Evolutionary conservation across 768 basidiomycete genomes (phyloP).

Genomic region (Boletus rufocinnamomeus): DNA sequence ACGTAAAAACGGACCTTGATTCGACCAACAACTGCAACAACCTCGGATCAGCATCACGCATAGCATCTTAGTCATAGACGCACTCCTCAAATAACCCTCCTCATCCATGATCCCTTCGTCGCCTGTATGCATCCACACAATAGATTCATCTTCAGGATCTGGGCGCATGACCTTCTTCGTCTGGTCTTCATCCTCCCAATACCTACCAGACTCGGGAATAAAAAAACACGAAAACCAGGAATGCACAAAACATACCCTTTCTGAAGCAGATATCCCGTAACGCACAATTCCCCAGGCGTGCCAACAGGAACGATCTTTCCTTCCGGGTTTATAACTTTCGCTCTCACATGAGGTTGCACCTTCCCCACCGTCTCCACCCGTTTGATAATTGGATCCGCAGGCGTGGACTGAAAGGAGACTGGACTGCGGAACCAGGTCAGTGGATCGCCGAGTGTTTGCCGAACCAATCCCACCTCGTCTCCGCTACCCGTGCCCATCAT

Average conservation of each 20-base stretch:
- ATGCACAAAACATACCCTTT: conserved; percentile 54
- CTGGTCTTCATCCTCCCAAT: conserved; percentile 75
- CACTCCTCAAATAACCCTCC: conserved; percentile 76
- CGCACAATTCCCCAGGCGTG: conserved; percentile 71
- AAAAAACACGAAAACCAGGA: not conserved
- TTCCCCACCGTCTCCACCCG: conserved; percentile 83
- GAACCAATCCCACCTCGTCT: conserved; percentile 54
- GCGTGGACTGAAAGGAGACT: conserved; percentile 79
- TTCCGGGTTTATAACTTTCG: conserved; percentile 62
- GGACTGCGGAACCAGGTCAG: conserved; percentile 48
- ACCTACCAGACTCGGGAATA: conserved; percentile 42
- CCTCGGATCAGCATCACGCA: not conserved
- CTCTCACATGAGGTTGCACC: conserved; percentile 74
- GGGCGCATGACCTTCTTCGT: conserved; percentile 58
- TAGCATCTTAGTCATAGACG: conserved; percentile 25
- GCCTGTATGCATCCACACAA: conserved; percentile 81
- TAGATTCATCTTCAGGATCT: conserved; percentile 51
- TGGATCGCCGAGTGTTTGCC: not conserved
- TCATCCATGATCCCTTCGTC: conserved; percentile 82
- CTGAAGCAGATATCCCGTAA: conserved; percentile 77
- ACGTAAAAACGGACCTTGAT: conserved; percentile 56
- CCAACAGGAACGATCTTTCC: conserved; percentile 70
- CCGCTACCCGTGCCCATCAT: conserved; percentile 46
- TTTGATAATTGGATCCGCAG: conserved; percentile 66
- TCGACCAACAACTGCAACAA: conserved; percentile 65